These are phyloP conservation scores for Penicillium canariense DNA, from an alignment of 495 filamentous ascomycete genomes.

Conservation along the genomic window DNA sequence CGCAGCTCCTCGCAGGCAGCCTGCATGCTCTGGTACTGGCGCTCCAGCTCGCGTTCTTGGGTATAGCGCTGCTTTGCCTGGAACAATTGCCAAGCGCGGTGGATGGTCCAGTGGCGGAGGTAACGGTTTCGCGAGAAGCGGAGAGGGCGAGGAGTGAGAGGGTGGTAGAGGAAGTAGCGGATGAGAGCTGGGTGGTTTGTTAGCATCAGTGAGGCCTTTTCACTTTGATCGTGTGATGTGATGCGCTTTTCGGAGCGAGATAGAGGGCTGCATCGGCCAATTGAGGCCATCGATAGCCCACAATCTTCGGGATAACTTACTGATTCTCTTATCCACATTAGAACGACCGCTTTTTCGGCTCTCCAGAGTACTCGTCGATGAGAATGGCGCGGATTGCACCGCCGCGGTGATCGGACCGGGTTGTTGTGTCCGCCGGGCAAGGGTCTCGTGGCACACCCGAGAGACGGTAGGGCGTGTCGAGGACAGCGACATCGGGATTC, in stretches of 20 bases:
- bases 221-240: not conserved
- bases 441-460: slow-evolving; percentile 28
- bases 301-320: slow-evolving; percentile 33
- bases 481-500: slow-evolving; percentile 38
- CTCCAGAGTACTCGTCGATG: slow-evolving; percentile 38
- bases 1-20: slow-evolving; percentile 79
- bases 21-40: slow-evolving; percentile 76
- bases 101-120: slow-evolving; percentile 98
- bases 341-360: slow-evolving; percentile 31
- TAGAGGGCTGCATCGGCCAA: not conserved
- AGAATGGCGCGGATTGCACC: slow-evolving; percentile 40
- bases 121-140: slow-evolving; percentile 81
- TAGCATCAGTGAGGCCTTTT: slow-evolving; percentile 6
- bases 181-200: slow-evolving; percentile 48
- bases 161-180: slow-evolving; percentile 64
- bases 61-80: slow-evolving; percentile 58
- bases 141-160: slow-evolving; percentile 70
- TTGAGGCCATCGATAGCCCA: not conserved
- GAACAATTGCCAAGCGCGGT: slow-evolving; percentile 85
- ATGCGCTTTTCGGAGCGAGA: not conserved
- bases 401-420: slow-evolving; percentile 27
- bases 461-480: slow-evolving; percentile 30
- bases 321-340: slow-evolving; percentile 43
- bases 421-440: slow-evolving; percentile 27
- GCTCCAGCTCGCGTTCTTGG: slow-evolving; percentile 62